These are phyloP conservation scores for Aspergillus amoenus DNA, from an alignment of 2,329 filamentous ascomycete genomes.

Conservation along the genomic window DNA sequence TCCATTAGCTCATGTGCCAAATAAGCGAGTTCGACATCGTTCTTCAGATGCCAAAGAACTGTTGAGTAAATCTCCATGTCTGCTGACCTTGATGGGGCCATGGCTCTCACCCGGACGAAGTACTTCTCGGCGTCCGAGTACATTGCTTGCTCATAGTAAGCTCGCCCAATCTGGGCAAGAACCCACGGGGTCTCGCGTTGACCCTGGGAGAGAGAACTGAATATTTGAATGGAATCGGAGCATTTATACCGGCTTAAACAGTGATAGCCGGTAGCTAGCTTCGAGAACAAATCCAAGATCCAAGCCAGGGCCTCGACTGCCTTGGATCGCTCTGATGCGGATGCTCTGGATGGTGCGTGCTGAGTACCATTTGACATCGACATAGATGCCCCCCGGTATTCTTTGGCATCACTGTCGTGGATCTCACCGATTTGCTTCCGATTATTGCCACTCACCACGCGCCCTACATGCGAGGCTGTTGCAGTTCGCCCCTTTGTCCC, in stretches of 20 bases:
- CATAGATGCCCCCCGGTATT: constrained; percentile 43
- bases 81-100: constrained; percentile 79
- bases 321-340: constrained; percentile 56
- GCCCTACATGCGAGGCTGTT: constrained; percentile 70
- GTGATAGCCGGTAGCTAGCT: constrained; percentile 77
- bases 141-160: constrained; percentile 84
- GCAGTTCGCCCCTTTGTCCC: constrained; percentile 66
- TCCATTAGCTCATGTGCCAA: constrained; percentile 89
- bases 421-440: constrained; percentile 62
- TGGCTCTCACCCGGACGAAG: constrained; percentile 74
- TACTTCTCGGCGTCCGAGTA: constrained; percentile 85
- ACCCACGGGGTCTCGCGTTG: constrained; percentile 95
- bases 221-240: constrained; percentile 71
- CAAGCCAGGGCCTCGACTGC: constrained; percentile 74
- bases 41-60: constrained; percentile 96
- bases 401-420: constrained; percentile 69
- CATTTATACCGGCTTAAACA: constrained; percentile 77
- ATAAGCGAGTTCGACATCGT: constrained; percentile 87
- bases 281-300: constrained; percentile 77
- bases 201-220: constrained; percentile 65
- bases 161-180: constrained; percentile 82
- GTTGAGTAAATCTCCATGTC: constrained; percentile 99
- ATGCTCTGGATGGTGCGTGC: constrained; percentile 31
- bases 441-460: constrained; percentile 90
- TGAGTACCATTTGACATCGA: constrained; percentile 26